phyloP scores from a whole-genome alignment of 768 basidiomycete genomes.

The Termitomyces sp. region DNA sequence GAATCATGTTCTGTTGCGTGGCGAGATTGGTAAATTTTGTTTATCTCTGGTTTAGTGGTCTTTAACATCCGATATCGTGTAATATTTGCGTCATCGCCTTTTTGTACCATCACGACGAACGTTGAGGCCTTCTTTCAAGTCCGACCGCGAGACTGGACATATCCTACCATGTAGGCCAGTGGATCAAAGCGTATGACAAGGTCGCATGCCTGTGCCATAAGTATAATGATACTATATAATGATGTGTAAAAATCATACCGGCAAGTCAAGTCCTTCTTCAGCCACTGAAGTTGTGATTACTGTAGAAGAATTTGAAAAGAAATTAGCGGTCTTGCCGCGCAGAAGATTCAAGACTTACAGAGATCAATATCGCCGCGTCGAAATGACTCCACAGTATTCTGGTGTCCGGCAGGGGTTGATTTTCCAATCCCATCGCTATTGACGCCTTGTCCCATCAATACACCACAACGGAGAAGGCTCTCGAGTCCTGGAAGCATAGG shows the following conservation, averaged over 20 bases:
- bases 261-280: conserved; percentile 91
- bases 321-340: neutral
- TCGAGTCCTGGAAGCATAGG: conserved; percentile 52
- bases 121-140: conserved; percentile 73
- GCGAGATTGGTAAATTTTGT: conserved; percentile 53
- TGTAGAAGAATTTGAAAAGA: conserved; percentile 16
- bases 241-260: conserved; percentile 32
- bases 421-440: conserved; percentile 35
- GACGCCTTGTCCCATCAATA: conserved; percentile 68
- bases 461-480: conserved; percentile 51
- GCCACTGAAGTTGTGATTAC: conserved; percentile 85
- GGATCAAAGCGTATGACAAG: conserved; percentile 83
- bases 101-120: conserved; percentile 76
- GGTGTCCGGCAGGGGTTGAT: conserved; percentile 37
- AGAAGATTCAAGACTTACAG: conserved; percentile 36
- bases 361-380: conserved; percentile 61
- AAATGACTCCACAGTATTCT: conserved; percentile 60
- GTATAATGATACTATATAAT: neutral
- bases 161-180: conserved; percentile 77
- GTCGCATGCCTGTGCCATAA: conserved; percentile 64
- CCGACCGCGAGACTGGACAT: conserved; percentile 85
- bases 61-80: conserved; percentile 54
- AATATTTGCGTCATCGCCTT: conserved; percentile 49
- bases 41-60: conserved; percentile 59
- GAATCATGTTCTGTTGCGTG: conserved; percentile 35